These are phyloP conservation scores for Lecanicillium sp. DNA, from an alignment of 2,329 filamentous ascomycete species.

Conservation along the genomic window DNA sequence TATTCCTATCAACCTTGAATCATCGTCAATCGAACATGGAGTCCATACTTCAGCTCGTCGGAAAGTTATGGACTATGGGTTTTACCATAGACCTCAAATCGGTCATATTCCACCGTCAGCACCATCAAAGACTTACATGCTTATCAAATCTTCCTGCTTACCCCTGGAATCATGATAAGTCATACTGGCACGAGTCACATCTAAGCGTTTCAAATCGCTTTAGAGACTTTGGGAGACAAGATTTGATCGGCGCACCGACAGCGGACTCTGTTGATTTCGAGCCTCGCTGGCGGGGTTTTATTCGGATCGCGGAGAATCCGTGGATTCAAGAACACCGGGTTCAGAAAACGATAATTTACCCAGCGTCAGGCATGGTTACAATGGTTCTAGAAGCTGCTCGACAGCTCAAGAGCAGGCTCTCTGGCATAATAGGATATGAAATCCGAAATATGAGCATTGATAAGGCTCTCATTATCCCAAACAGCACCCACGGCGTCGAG, in stretches of 20 bases:
- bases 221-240: slow-evolving; percentile 36
- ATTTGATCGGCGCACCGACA: slow-evolving; percentile 41
- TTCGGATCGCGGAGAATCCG: slow-evolving; percentile 40
- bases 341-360: slow-evolving; percentile 42
- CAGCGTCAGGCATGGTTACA: slow-evolving; percentile 39
- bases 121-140: slow-evolving; percentile 18
- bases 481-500: slow-evolving; percentile 39
- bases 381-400: slow-evolving; percentile 41
- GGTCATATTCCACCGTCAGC: slow-evolving; percentile 15
- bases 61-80: slow-evolving; percentile 30
- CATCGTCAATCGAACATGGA: slow-evolving; percentile 14
- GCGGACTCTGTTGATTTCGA: slow-evolving; percentile 36
- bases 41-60: slow-evolving; percentile 23
- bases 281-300: slow-evolving; percentile 41
- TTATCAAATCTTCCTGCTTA: slow-evolving; percentile 42
- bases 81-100: slow-evolving; percentile 22
- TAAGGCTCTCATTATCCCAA: slow-evolving; percentile 44
- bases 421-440: slow-evolving; percentile 28
- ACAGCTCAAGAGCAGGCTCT: slow-evolving; percentile 25
- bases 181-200: slow-evolving; percentile 47
- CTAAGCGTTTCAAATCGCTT: slow-evolving; percentile 35
- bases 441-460: slow-evolving; percentile 38
- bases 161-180: slow-evolving; percentile 45
- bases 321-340: slow-evolving; percentile 47
- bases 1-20: slow-evolving; percentile 21